Percentiles rank a stretch among this genome's conserved stretches.
phyloP scores from a whole-genome alignment of 306 rosid genomes.

The Erythrophleum fordii region DNA sequence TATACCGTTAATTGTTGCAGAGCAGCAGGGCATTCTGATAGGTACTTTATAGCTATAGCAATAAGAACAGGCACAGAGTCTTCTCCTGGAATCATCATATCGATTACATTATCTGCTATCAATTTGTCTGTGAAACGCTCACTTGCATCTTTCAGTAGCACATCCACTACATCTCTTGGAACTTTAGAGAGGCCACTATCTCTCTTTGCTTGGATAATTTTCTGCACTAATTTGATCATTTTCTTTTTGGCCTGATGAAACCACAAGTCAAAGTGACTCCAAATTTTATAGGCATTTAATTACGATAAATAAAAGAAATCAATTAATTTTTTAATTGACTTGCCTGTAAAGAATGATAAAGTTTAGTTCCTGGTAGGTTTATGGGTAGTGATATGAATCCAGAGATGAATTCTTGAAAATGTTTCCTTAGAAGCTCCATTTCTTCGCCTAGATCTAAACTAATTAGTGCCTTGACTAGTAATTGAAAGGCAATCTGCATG shows the following conservation, averaged over 20 bases:
- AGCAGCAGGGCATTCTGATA: constrained; percentile 86
- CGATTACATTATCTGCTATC: constrained; percentile 92
- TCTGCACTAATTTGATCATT: constrained; percentile 75
- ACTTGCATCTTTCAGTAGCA: constrained; percentile 77
- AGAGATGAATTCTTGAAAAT: constrained; percentile 85
- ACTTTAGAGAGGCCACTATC: constrained; percentile 44
- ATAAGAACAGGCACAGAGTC: constrained; percentile 96
- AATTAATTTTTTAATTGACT: constrained; percentile 36
- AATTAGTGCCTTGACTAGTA: constrained; percentile 84
- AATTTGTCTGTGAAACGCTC: constrained; percentile 72
- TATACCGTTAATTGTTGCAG: constrained; percentile 78
- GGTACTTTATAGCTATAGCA: constrained; percentile 81
- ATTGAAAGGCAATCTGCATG: constrained; percentile 87
- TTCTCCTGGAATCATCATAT: constrained; percentile 99
- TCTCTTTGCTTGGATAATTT: constrained; percentile 63
- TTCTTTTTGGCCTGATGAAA: constrained; percentile 86
- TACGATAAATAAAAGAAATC: not conserved
- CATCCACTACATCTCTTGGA: constrained; percentile 86
- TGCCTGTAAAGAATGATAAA: constrained; percentile 83
- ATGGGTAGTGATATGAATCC: constrained; percentile 94
- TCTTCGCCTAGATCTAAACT: constrained; percentile 82
- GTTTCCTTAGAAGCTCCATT: constrained; percentile 78
- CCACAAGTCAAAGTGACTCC: constrained; percentile 15
- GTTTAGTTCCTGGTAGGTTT: constrained; percentile 85
- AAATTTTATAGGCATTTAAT: not conserved